Conservation (phyloP, 225 moss, liverwort and hornwort genomes). For the Asterella californica region DNA sequence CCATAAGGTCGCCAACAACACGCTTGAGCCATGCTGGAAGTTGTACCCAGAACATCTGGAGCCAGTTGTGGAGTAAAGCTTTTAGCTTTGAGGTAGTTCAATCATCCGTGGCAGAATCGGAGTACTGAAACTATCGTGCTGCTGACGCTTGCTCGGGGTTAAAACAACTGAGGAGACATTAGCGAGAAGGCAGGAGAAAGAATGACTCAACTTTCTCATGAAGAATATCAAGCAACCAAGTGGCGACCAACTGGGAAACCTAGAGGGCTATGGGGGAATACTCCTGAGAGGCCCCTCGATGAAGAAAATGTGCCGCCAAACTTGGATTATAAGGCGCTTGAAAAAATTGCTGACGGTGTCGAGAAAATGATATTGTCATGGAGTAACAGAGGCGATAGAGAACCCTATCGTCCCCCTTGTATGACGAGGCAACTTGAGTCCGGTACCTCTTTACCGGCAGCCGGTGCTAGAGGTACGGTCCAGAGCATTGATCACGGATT, state of each 20-base stretch:
- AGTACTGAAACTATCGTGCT: not conserved
- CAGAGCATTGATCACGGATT: not conserved
- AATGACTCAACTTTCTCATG: constrained; percentile 37
- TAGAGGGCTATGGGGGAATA: constrained; percentile 26
- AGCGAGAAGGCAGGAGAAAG: not conserved
- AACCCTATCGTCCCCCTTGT: constrained; percentile 20
- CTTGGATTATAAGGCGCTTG: constrained; percentile 78
- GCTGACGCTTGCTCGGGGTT: not conserved
- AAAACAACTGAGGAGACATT: not conserved
- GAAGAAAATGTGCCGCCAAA: constrained; percentile 61
- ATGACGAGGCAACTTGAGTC: constrained; percentile 16
- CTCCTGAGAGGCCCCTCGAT: constrained; percentile 35
- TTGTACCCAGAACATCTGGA: not conserved
- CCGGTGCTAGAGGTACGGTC: constrained; percentile 18
- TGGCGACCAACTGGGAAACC: constrained; percentile 21
- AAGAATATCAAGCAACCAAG: constrained; percentile 21
- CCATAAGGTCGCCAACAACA: not conserved
- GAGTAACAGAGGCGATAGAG: constrained; percentile 56
- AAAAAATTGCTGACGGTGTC: constrained; percentile 91
- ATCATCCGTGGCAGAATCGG: not conserved
- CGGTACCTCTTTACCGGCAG: constrained; percentile 10
- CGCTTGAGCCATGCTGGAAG: no score
- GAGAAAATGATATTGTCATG: constrained; percentile 93
- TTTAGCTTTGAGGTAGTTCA: not conserved
- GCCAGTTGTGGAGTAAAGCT: not conserved